Conservation (phyloP, 257 asterid genomes). For the Galeopsis tetrahit region DNA sequence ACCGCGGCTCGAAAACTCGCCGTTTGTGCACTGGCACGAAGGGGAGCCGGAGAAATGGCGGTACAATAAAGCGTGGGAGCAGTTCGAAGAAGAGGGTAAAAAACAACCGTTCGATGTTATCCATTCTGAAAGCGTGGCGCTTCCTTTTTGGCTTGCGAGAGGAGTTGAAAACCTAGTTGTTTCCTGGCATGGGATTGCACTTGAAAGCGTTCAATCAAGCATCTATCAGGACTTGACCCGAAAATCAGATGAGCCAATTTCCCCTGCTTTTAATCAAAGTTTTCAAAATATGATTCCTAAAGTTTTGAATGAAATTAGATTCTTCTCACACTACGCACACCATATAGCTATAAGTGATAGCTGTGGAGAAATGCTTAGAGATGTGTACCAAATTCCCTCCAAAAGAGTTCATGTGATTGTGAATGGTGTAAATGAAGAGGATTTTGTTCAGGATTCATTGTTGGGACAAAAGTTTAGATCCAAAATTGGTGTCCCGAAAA, state of each 20-base stretch:
- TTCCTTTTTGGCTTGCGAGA: slow-evolving; percentile 69
- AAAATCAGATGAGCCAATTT: slow-evolving; percentile 51
- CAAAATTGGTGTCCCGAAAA: slow-evolving; percentile 68
- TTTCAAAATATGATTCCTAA: slow-evolving; percentile 75
- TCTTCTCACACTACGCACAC: slow-evolving; percentile 76
- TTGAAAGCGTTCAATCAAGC: slow-evolving; percentile 82
- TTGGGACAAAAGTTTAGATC: slow-evolving; percentile 54
- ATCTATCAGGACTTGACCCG: slow-evolving; percentile 75
- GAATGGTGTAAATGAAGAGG: slow-evolving; percentile 82
- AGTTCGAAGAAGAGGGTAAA: slow-evolving; percentile 55
- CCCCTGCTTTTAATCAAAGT: slow-evolving; percentile 57
- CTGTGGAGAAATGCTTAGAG: slow-evolving; percentile 90
- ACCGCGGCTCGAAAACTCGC: not conserved
- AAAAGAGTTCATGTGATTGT: slow-evolving; percentile 80
- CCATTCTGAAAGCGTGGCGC: slow-evolving; percentile 92
- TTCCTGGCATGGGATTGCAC: slow-evolving; percentile 96
- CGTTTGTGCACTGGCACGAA: slow-evolving; percentile 68
- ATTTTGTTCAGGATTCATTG: slow-evolving; percentile 50
- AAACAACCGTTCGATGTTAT: slow-evolving; percentile 59
- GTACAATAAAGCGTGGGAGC: slow-evolving; percentile 84
- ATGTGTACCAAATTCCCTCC: slow-evolving; percentile 80
- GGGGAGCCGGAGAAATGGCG: slow-evolving; percentile 84
- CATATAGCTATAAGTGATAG: slow-evolving; percentile 91
- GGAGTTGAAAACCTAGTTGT: slow-evolving; percentile 65
- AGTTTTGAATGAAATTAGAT: slow-evolving; percentile 75